Conservation (phyloP, 805 yeast genomes). For the Ogataea pini region DNA sequence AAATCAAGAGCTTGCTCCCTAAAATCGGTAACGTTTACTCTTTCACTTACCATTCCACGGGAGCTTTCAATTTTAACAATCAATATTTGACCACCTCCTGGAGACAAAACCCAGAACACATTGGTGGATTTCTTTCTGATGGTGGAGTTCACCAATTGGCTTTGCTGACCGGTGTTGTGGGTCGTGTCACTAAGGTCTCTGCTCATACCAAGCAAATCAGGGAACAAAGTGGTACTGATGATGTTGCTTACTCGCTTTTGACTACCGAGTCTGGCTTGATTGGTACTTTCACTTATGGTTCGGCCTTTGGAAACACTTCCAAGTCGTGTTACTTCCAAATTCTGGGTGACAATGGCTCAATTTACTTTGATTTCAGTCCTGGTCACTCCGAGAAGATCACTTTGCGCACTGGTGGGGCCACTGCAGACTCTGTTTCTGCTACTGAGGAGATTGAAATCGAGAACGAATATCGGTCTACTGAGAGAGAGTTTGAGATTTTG, state of each 20-base stretch:
- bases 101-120: constrained; percentile 89
- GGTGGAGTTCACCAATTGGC: constrained; percentile 98
- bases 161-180: constrained; percentile 76
- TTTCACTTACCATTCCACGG: constrained; percentile 73
- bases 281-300: constrained; percentile 86
- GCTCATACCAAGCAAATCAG: constrained; percentile 80
- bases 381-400: constrained; percentile 40
- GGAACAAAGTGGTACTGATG: constrained; percentile 78
- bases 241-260: constrained; percentile 72
- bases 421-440: constrained; percentile 48
- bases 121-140: constrained; percentile 90
- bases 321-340: constrained; percentile 67
- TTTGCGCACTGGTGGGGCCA: constrained; percentile 52
- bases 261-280: constrained; percentile 58
- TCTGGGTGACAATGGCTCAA: constrained; percentile 78
- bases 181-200: constrained; percentile 67
- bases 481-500: constrained; percentile 48
- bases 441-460: constrained; percentile 39
- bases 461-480: constrained; percentile 44
- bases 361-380: constrained; percentile 67
- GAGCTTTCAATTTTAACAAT: constrained; percentile 61
- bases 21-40: constrained; percentile 73
- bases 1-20: constrained; percentile 57
- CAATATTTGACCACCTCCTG: constrained; percentile 73
- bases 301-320: constrained; percentile 81